Evolutionary conservation across 106 monocot genomes (phyloP).

Genomic region (Dendrobium officinale): DNA sequence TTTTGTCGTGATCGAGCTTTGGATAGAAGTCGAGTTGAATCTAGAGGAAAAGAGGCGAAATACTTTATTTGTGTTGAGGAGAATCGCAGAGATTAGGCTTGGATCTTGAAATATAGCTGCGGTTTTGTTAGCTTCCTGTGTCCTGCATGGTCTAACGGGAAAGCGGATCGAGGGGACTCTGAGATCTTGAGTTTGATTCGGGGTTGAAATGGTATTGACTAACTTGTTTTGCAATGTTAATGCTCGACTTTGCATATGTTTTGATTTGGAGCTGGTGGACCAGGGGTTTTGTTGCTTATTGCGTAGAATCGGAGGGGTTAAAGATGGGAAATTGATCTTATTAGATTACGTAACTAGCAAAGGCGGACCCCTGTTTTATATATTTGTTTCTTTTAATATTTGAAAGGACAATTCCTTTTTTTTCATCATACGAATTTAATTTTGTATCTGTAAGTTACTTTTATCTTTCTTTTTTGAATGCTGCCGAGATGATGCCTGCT

Average conservation of each 20-base stretch:
- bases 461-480: not conserved
- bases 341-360: not conserved
- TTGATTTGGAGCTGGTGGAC: not conserved
- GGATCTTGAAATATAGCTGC: not conserved
- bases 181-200: not conserved
- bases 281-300: not conserved
- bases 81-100: not conserved
- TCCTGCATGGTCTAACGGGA: not conserved
- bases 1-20: not conserved
- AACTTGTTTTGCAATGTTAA: not conserved
- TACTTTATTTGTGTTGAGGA: not conserved
- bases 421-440: not conserved
- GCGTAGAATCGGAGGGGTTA: not conserved
- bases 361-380: not conserved
- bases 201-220: constrained; percentile 11
- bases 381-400: not conserved
- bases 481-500: not conserved
- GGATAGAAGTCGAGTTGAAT: constrained; percentile 1
- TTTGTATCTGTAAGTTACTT: not conserved
- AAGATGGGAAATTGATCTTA: not conserved
- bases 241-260: not conserved
- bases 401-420: not conserved
- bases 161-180: not conserved
- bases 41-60: not conserved
- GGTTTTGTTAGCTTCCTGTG: not conserved